Percentiles rank a stretch among this genome's conserved stretches.
Conservation (phyloP, 768 basidiomycete genomes). For the Fomitopsis pulvina region DNA sequence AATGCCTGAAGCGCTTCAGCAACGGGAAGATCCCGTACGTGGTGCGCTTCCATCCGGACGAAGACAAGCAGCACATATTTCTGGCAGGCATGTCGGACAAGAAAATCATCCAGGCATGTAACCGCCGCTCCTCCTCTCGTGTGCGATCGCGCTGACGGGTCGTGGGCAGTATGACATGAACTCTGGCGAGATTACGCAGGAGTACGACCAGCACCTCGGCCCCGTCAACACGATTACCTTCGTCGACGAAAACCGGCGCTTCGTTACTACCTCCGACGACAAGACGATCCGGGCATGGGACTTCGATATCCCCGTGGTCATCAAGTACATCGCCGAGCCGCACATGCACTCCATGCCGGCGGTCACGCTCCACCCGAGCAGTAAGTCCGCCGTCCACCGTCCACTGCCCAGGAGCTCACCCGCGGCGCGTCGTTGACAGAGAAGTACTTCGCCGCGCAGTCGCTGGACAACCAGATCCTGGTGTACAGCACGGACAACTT, state of each 20-base stretch:
- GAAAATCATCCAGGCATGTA: constrained; percentile 89
- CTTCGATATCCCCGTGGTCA: constrained; percentile 98
- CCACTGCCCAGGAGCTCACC: background rate
- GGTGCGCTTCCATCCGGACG: constrained; percentile 90
- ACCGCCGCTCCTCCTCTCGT: background rate
- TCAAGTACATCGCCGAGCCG: constrained; percentile 99
- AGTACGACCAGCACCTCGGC: constrained; percentile 97
- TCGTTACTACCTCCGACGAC: constrained; percentile 98
- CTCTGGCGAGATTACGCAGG: constrained; percentile 92
- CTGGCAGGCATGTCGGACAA: constrained; percentile 99
- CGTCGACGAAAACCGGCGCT: constrained; percentile 95
- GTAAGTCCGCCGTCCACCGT: constrained; percentile 44
- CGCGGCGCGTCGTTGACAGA: constrained; percentile 37
- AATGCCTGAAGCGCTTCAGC: constrained; percentile 93
- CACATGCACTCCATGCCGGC: constrained; percentile 99
- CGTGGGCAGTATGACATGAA: constrained; percentile 82
- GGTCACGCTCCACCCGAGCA: constrained; percentile 90
- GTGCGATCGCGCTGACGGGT: constrained; percentile 5
- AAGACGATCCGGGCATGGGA: constrained; percentile 99
- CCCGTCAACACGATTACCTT: constrained; percentile 99
- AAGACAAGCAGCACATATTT: constrained; percentile 94
- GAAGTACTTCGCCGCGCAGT: constrained; percentile 97
- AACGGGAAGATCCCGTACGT: constrained; percentile 98
- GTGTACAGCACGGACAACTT: constrained; percentile 98
- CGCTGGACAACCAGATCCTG: constrained; percentile 96